Base-by-base conservation (phyloP, 805 yeast genomes). In the Komagataella populi region DNA sequence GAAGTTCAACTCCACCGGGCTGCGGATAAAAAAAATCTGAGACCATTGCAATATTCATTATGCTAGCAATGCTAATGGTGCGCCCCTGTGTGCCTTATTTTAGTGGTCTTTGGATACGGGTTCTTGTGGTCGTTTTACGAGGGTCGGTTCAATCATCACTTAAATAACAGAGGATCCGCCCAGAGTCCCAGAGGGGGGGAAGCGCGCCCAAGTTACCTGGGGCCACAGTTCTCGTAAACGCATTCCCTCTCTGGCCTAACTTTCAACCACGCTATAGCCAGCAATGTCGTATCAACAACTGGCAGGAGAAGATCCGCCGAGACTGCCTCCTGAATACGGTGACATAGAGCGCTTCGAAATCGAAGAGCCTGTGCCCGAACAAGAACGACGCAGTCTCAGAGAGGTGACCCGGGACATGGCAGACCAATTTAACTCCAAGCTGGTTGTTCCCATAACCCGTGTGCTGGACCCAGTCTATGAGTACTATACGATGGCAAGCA, bases 1-100 rank as follows among this genome's bases (percentile, higher is more conserved):
- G 99, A 55, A 91, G 81, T 64, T 93, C 99, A 1, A 93, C 95
- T 7, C 99, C 99, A 3, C 99, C 99, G 0, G 97, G 84, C 63
- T 93, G 99, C 8, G 99, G 99, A 67, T 86, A 93, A 77, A 93
- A 93, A 72, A 89, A 93, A 67, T 93, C 99, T 47, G 95, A 86
- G 3, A 90, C 87, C 96, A 93, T 90, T 6, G 56, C 60, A 23
- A 10, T 6, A 16, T 20, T 12, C n/a, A 46, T 30, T 30, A 14
- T 30, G 39, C 5, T 8, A 30, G 39, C 14, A 5, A 14, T 30
- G 39, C 39, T 30, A 14, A 30, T 8, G 39, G 14, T 30, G 14
- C 39, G 10, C 10, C 14, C 14, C 39, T 3, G 39, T 6, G 39
- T 30, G 4, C 39, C 39, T 8, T 30, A 8, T 10, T 8, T 30